Evolutionary conservation across 2,329 filamentous ascomycete genomes (phyloP).

Genomic region (Sporothrix schenckii): DNA sequence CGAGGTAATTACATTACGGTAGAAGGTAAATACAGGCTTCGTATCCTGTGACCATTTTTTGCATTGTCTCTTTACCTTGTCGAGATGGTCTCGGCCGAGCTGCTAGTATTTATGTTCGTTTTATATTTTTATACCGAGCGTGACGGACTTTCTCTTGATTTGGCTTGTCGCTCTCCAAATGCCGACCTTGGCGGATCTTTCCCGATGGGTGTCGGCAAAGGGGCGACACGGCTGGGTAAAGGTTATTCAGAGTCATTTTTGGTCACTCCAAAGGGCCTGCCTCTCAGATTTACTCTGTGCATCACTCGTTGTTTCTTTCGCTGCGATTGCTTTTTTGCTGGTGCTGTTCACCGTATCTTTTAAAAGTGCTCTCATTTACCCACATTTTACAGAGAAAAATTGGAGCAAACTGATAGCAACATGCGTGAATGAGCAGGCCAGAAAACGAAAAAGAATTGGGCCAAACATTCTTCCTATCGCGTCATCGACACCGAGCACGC

Average conservation of each 20-base stretch:
- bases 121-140: too few species aligned
- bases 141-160: background rate
- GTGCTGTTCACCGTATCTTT: constrained; percentile 13
- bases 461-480: constrained; percentile 26
- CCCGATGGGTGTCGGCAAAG: constrained; percentile 19
- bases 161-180: background rate
- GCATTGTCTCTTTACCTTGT: background rate
- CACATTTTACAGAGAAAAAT: constrained; percentile 6
- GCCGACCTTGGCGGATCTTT: background rate
- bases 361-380: background rate
- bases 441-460: background rate
- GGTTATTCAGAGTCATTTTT: background rate
- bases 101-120: background rate
- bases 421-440: constrained; percentile 2
- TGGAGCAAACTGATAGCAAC: constrained; percentile 7
- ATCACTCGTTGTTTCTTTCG: constrained; percentile 27
- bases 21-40: background rate
- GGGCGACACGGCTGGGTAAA: constrained; percentile 1
- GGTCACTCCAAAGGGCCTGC: background rate
- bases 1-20: background rate
- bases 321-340: constrained; percentile 14
- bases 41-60: background rate
- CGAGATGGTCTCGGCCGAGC: constrained; percentile 12
- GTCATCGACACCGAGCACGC: constrained; percentile 12
- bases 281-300: background rate